Percentiles rank a stretch among this genome's conserved stretches.
phyloP scores from a whole-genome alignment of 202 grass and related monocot species.

The Cymbopogon flexuosus region DNA sequence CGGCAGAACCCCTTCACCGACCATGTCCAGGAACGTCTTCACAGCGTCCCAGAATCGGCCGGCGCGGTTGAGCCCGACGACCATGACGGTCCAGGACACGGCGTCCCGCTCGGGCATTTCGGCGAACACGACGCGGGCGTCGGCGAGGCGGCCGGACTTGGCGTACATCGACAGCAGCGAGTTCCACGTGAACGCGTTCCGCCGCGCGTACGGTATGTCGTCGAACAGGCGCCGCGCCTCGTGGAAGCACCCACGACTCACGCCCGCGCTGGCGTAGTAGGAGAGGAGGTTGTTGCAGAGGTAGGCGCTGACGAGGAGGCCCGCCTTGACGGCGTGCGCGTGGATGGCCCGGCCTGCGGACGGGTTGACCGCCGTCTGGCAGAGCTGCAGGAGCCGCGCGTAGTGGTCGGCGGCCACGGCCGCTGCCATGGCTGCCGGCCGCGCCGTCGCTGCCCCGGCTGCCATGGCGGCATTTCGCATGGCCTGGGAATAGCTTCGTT shows the following conservation, averaged over 20 bases:
- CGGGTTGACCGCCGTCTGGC: constrained; percentile 16
- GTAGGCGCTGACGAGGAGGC: constrained; percentile 52
- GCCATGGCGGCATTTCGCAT: constrained; percentile 44
- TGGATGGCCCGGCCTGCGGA: constrained; percentile 47
- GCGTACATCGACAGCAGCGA: constrained; percentile 50
- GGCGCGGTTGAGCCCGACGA: constrained; percentile 55
- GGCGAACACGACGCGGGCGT: constrained; percentile 40
- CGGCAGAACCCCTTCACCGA: constrained; percentile 28
- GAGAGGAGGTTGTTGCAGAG: constrained; percentile 68
- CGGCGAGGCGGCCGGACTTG: constrained; percentile 40
- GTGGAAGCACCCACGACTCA: not conserved
- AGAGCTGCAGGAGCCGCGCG: constrained; percentile 52
- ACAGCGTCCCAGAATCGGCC: constrained; percentile 43
- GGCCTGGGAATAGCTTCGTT: not conserved
- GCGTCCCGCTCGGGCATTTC: constrained; percentile 63
- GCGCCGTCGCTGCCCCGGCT: not conserved
- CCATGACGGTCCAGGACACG: constrained; percentile 63
- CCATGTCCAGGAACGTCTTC: constrained; percentile 52
- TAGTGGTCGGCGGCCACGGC: constrained; percentile 19
- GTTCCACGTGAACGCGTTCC: constrained; percentile 71
- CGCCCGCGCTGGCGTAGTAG: constrained; percentile 43
- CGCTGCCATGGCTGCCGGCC: not conserved
- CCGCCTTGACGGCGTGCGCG: constrained; percentile 54
- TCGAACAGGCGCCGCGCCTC: constrained; percentile 55
- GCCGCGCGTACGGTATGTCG: constrained; percentile 40